Conservation (phyloP, 352 stramenopile species). For the Phytophthora capsici region DNA sequence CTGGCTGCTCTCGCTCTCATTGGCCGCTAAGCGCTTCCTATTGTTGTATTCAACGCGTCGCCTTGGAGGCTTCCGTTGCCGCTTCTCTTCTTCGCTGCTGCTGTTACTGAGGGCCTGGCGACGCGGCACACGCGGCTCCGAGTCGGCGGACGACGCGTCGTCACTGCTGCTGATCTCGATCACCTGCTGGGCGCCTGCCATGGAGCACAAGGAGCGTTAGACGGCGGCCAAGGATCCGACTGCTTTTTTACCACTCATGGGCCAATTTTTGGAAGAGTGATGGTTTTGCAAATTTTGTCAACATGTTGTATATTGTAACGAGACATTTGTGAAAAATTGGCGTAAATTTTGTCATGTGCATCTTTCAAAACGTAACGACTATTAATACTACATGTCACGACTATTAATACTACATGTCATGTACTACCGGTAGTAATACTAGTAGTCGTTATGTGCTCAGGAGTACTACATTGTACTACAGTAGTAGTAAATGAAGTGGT, state of each 20-base stretch:
- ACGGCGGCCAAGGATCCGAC: neutral
- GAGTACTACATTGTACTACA: no score
- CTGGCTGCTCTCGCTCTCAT: conserved; percentile 20
- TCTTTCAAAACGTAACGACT: no score
- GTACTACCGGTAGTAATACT: no score
- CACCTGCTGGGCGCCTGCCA: conserved; percentile 29
- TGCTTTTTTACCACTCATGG: conserved; percentile 21
- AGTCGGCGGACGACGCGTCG: conserved; percentile 18
- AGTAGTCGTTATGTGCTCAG: no score
- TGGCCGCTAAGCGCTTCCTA: conserved; percentile 16
- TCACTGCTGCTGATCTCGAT: conserved; percentile 37
- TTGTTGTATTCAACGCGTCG: conserved; percentile 8
- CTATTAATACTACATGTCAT: no score
- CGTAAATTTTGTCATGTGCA: no score
- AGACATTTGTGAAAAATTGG: no score
- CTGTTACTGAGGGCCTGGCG: neutral
- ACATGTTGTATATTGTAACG: no score
- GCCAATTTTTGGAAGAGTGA: no score
- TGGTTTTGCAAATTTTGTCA: no score
- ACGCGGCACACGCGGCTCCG: conserved; percentile 9
- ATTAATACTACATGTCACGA: no score
- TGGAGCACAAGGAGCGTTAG: conserved; percentile 9
- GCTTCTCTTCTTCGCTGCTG: conserved; percentile 27
- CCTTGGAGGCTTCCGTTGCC: conserved; percentile 12
- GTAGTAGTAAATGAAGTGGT: no score